These are phyloP conservation scores for Hanseniaspora osmophila DNA, from an alignment of 805 yeast genomes.

Conservation along the genomic window DNA sequence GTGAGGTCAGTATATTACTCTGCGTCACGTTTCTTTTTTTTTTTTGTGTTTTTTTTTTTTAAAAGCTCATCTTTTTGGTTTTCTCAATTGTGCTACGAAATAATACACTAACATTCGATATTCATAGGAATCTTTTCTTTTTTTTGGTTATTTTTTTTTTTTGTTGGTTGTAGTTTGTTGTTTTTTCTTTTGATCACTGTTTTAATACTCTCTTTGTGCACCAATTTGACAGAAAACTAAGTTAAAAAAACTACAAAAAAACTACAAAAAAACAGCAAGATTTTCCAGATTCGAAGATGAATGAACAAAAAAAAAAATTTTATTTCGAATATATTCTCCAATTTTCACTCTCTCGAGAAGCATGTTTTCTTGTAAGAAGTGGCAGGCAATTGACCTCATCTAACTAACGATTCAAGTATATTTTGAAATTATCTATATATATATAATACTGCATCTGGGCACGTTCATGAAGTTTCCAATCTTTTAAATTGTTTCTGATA, in stretches of 20 bases:
- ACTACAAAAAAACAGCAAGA: no score
- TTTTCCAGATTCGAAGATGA: no score
- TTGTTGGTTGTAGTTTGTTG: no score
- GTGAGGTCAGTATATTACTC: conserved; percentile 6
- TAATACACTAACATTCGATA: not conserved
- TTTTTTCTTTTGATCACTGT: not conserved
- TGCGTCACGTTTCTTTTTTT: conserved; percentile 4
- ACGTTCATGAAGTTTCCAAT: no score
- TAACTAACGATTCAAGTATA: not conserved
- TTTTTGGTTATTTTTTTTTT: no score
- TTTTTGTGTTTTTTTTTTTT: conserved; percentile 1
- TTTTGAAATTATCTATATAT: not conserved
- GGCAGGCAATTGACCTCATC: not conserved
- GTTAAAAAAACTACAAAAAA: no score
- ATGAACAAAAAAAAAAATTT: no score
- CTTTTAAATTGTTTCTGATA: no score
- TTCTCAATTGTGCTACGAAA: no score
- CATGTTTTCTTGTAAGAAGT: not conserved
- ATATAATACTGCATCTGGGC: not conserved
- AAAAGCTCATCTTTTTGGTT: not conserved
- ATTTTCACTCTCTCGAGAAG: no score
- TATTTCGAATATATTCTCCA: no score
- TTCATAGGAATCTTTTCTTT: not conserved
- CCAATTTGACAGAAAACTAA: not conserved
- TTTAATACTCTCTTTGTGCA: not conserved